Evolutionary conservation across 73 alveolate genomes (phyloP), one percentile per base, ranked within the genome.

Genomic region (Paramecium primaurelia): DNA sequence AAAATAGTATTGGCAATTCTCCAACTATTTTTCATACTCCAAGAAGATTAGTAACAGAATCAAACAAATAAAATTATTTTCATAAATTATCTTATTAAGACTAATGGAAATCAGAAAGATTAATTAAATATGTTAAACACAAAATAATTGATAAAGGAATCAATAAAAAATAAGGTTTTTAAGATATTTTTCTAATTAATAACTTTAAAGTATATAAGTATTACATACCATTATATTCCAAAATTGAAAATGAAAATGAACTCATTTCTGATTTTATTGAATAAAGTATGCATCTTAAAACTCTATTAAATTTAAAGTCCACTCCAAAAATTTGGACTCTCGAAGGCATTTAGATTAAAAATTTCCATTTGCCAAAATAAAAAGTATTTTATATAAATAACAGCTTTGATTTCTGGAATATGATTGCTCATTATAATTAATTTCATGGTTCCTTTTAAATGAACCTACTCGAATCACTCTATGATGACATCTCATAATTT

Each of bases 171-270:
- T 20, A 20, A 28, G 86, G 86, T 3, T 96, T 96, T n/a, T 97
- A 97, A 93, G 98, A 97, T 80, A 96, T 99, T 30, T 96, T 96
- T 90, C 92, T 98, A 59, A 97, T 71, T 34, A 10, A 96, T 49
- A 98, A 98, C 86, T 95, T 99, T 68, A 98, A 99, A 22, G 95
- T 98, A 36, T 94, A 96, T 84, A 96, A 96, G 87, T 94, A 93
- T 77, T 85, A 98, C 59, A 92, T 98, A n/a, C 96, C 96, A 77
- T 42, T 92, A 42, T 94, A 95, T 47, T 99, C 96, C 18, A 94
- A 94, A 58, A 99, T 97, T 86, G 96, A 94, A 58, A 97, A 97
- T 86, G 94, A 97, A 40, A 97, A 93, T 88, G 86, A 95, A 71
- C 95, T 71, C 96, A 71, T 71, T 11, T 34, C 59, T 12, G 69